Evolutionary conservation across 140 eudicot species (phyloP).

Genomic region (Anethum foeniculum): DNA sequence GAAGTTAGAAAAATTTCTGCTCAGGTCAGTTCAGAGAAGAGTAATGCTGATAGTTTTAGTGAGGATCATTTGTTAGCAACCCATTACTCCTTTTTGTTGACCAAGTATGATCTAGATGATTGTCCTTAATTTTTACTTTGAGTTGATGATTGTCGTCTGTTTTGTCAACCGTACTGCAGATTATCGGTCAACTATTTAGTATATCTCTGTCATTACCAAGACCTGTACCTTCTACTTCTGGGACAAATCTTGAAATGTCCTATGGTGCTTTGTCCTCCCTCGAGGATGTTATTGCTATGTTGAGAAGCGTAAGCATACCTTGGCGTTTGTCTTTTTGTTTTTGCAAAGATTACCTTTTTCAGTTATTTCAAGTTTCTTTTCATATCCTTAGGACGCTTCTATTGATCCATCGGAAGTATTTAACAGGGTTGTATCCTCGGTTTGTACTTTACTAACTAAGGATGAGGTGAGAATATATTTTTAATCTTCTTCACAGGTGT

Average conservation of each 20-base stretch:
- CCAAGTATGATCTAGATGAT: background rate
- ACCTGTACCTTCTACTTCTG: conserved; percentile 44
- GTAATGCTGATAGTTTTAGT: background rate
- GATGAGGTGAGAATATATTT: conserved; percentile 52
- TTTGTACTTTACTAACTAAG: conserved; percentile 67
- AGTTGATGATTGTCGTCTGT: background rate
- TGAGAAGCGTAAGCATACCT: conserved; percentile 61
- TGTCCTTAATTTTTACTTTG: background rate
- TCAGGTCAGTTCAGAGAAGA: conserved; percentile 46
- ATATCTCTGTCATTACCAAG: conserved; percentile 76
- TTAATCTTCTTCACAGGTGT: background rate
- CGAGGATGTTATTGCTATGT: conserved; percentile 87
- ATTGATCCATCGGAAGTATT: conserved; percentile 98
- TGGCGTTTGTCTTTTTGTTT: background rate
- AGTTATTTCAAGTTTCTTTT: conserved; percentile 9
- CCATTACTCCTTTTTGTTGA: background rate
- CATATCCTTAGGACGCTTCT: conserved; percentile 72
- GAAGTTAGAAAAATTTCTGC: conserved; percentile 82
- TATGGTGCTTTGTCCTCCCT: conserved; percentile 84
- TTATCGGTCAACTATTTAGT: conserved; percentile 77
- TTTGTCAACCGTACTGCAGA: conserved; percentile 40
- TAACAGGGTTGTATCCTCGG: conserved; percentile 79
- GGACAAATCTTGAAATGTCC: conserved; percentile 51
- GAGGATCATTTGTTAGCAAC: background rate
- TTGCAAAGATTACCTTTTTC: background rate